A percentile compares a stretch with the other conserved stretches of the same genome.
These are phyloP conservation scores for Cucurbita ficifolia DNA, from an alignment of 306 rosid species.

Conservation along the genomic window DNA sequence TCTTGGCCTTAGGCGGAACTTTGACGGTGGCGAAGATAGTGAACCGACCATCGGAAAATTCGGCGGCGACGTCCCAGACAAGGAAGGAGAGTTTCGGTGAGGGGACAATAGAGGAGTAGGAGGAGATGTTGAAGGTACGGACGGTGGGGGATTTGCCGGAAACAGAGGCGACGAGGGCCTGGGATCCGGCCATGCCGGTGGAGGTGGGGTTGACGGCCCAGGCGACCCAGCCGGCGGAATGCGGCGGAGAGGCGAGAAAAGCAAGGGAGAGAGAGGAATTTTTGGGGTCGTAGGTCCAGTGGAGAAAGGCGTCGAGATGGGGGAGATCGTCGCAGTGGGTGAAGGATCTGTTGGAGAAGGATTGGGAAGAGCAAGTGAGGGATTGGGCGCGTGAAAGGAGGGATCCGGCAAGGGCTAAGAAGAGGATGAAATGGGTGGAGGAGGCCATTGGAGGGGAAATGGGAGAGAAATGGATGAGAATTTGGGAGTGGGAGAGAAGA, in stretches of 20 bases:
- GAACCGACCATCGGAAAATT: background rate
- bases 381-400: conserved; percentile 19
- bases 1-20: conserved; percentile 23
- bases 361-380: conserved; percentile 28
- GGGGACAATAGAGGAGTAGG: background rate
- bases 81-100: conserved; percentile 11
- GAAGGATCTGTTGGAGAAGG: conserved; percentile 20
- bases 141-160: background rate
- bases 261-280: conserved; percentile 56
- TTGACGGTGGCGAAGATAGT: conserved; percentile 26
- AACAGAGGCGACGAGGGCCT: conserved; percentile 36
- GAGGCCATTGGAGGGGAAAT: background rate
- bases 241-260: conserved; percentile 24
- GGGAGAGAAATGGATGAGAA: background rate
- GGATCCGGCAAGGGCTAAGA: background rate
- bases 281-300: conserved; percentile 34
- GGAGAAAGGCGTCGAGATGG: conserved; percentile 29
- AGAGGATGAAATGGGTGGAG: background rate
- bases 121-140: conserved; percentile 23
- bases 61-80: conserved; percentile 11
- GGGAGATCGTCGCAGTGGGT: conserved; percentile 45
- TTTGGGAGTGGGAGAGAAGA: background rate
- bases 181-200: conserved; percentile 36
- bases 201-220: conserved; percentile 65
- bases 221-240: conserved; percentile 38